phyloP scores from a whole-genome alignment of 2,329 filamentous ascomycete genomes.

The Epichloe hybrida region DNA sequence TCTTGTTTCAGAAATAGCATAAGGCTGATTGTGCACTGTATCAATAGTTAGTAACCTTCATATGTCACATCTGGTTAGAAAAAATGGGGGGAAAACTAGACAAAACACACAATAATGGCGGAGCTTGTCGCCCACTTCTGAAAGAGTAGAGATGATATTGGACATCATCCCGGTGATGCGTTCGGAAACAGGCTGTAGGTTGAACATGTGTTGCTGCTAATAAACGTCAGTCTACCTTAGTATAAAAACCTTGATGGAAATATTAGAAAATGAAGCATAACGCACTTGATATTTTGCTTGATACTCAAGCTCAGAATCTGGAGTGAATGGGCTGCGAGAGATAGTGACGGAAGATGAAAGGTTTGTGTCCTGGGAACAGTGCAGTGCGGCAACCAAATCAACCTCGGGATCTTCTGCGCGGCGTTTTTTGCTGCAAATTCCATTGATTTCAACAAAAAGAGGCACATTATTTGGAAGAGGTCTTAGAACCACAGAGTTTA shows the following conservation, averaged over 20 bases:
- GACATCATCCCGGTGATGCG: constrained; percentile 18
- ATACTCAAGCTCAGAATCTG: constrained; percentile 1
- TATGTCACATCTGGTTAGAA: neutral
- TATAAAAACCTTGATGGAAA: neutral
- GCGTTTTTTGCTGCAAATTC: constrained; percentile 16
- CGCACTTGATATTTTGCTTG: constrained; percentile 1
- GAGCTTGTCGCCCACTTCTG: constrained; percentile 15
- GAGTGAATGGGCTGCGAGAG: neutral
- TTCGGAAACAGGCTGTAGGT: constrained; percentile 8
- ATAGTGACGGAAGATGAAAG: constrained; percentile 4
- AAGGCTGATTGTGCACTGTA: constrained; percentile 9
- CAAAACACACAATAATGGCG: constrained; percentile 11
- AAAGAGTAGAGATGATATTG: constrained; percentile 13
- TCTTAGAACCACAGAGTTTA: neutral
- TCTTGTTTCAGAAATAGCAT: constrained; percentile 13
- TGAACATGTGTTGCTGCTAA: constrained; percentile 12
- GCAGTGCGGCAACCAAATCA: constrained; percentile 16
- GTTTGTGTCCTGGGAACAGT: constrained; percentile 2
- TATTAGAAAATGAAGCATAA: neutral
- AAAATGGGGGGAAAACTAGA: neutral
- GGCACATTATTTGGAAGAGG: neutral
- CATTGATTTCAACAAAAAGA: constrained; percentile 13
- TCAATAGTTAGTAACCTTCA: neutral
- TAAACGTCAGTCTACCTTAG: neutral
- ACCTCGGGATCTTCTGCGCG: constrained; percentile 17